Evolutionary conservation across 805 yeast genomes (phyloP), one percentile per base, ranked within the genome.

Genomic region (Hanseniaspora jakobsenii): DNA sequence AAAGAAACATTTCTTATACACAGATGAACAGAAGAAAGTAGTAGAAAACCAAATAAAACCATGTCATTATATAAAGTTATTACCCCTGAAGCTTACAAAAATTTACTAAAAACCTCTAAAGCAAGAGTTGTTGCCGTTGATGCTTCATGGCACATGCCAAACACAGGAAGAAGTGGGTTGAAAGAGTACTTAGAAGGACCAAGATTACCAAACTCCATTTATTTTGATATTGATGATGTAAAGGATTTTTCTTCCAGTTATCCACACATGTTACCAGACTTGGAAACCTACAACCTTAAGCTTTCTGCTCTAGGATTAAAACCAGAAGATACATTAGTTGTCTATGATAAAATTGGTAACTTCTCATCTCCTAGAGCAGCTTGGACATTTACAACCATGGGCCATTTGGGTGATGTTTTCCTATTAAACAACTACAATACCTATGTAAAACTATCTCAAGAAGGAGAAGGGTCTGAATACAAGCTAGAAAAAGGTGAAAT

Each of bases 111-210:
- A 38, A 48, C 53, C 2, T 24, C 52, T 4, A 27, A 26, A 12
- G 13, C 29, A 6, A 57, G 70, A 36, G 60, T 68, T 19, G 48
- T 80, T 9, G 79, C 94, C 1, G 65, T 89, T 17, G 98, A 89
- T 60, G 76, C 93, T 4, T 78, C 96, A 0, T 91, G 97, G 96
- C 85, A 77, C 60, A 71, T 89, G 74, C 95, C 97, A 38, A 79
- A 77, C 55, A 66, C 64, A 31, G 77, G 79, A 9, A 67, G 72
- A 35, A 67, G 73, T 50, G 87, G 80, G 0, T 61, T 59, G 30
- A 66, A 70, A 17, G 84, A 85, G 57, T 61, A 55, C 42, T 78
- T 70, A 55, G 61, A 64, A 34, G 58, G 66, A 19, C 75, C 70
- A 42, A 71, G 96, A 49, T 63, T 81, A 8, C 77, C 78, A 13